Evolutionary conservation across 108 stramenopile genomes (phyloP), one percentile per base, ranked within the genome.

Genomic region (Skeletonema marinoi): DNA sequence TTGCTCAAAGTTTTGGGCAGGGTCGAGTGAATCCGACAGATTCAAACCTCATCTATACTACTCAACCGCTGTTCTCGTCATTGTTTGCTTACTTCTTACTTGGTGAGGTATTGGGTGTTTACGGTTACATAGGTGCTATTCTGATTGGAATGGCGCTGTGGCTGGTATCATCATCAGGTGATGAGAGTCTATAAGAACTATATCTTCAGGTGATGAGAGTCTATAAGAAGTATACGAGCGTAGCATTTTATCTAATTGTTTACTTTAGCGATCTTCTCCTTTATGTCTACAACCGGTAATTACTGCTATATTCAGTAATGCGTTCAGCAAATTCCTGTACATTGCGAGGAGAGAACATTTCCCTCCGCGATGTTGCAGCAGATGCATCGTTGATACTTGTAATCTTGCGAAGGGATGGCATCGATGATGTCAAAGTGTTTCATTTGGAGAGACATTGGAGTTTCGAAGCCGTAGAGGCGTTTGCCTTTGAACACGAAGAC

Each of bases 1-100:
- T 87, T 62, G 96, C 96, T 21, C 96, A 96, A 71, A 80, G 86
- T 58, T 96, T 78, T 69, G 96, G 93, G 9, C 96, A 96, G 78
- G 58, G 87, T 2, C 71, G 83, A 12, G 88, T 96, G 29, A 69
- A 73, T 58, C 88, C 96, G 7, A 72, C 88, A n/a, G 81, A 90
- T 65, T 92, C 93, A 1, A 95, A 93, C 74, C 74, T 95, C 33
- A 91, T 96, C 36, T 94, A 96, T 67, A 90, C 96, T 14, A 84
- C 90, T 25, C 96, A 96, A 69, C 93, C 93, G 21, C 19, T 96
- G n/a, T 93, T 90, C 62, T 88, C 91, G 14, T 90, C 92, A 14
- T 14, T 93, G 13, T 86, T 94, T 83, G 93, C 96, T 17, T 94
- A 77, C 35, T 17, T 85, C 9, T 56, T 93, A 7, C 67, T 96